These are phyloP conservation scores for Neodidymelliopsis sp. DNA, from an alignment of 2,329 filamentous ascomycete species.

Conservation along the genomic window DNA sequence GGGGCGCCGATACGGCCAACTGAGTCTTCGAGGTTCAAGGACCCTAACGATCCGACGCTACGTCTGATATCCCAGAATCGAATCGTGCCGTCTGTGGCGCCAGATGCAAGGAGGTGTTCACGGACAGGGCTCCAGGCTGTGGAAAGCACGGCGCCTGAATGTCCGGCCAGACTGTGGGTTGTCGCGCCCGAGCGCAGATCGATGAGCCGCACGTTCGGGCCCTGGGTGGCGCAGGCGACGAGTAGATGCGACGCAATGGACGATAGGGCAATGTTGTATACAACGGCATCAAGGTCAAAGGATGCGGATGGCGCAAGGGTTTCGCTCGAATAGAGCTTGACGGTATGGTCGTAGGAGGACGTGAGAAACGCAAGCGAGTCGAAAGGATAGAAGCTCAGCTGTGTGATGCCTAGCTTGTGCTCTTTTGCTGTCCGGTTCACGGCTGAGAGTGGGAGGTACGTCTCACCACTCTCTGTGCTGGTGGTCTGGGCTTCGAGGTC, in stretches of 20 bases:
- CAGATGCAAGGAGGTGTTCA: slow-evolving; percentile 82
- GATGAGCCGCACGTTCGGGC: slow-evolving; percentile 82
- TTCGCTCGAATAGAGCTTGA: slow-evolving; percentile 77
- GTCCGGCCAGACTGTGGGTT: slow-evolving; percentile 59
- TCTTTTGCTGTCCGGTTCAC: slow-evolving; percentile 41
- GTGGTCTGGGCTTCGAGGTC: slow-evolving; percentile 68
- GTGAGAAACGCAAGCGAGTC: slow-evolving; percentile 78
- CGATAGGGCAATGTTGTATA: slow-evolving; percentile 82
- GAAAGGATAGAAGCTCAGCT: slow-evolving; percentile 80
- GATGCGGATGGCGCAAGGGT: slow-evolving; percentile 67
- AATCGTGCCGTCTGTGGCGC: slow-evolving; percentile 82
- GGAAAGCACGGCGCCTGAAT: slow-evolving; percentile 64
- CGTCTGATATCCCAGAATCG: slow-evolving; percentile 88
- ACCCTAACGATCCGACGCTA: slow-evolving; percentile 76
- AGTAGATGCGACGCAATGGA: slow-evolving; percentile 75
- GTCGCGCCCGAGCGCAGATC: slow-evolving; percentile 83
- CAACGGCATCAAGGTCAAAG: slow-evolving; percentile 72
- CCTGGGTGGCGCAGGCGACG: slow-evolving; percentile 87
- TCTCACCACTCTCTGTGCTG: slow-evolving; percentile 24
- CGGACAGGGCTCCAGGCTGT: slow-evolving; percentile 82
- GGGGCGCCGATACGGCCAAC: slow-evolving; percentile 67
- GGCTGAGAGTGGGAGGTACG: slow-evolving; percentile 37
- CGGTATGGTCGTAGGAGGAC: slow-evolving; percentile 77
- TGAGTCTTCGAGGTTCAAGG: slow-evolving; percentile 84
- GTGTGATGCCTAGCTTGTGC: slow-evolving; percentile 77